phyloP scores from a whole-genome alignment of 371 early-diverging fungal species.

The Agmasoma carcini region DNA sequence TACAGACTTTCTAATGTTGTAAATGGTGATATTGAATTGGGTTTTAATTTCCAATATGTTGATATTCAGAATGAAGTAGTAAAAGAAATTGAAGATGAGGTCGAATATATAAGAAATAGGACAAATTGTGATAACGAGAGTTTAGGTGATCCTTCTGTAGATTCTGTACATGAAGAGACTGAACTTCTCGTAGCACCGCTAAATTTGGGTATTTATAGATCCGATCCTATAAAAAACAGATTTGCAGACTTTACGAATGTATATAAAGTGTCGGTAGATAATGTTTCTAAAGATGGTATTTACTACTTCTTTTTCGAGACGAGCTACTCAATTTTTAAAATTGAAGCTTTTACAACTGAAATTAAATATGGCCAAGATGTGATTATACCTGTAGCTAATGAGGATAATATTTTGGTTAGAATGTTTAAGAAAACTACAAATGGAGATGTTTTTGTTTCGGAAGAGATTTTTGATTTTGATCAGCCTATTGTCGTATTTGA shows the following conservation, averaged over 20 bases:
- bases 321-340: slow-evolving; percentile 13
- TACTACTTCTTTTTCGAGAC: slow-evolving; percentile 45
- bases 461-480: slow-evolving; percentile 19
- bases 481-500: slow-evolving; percentile 18
- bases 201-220: slow-evolving; percentile 17
- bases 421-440: slow-evolving; percentile 42
- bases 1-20: slow-evolving; percentile 38
- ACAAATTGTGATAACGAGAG: not conserved
- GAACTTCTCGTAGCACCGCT: not conserved
- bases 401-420: slow-evolving; percentile 18
- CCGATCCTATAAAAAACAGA: not conserved
- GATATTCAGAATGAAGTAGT: slow-evolving; percentile 19
- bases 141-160: not conserved
- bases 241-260: slow-evolving; percentile 32
- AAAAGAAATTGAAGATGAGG: slow-evolving; percentile 2
- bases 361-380: slow-evolving; percentile 17
- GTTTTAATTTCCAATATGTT: slow-evolving; percentile 36
- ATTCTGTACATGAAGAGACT: not conserved
- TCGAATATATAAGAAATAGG: not conserved
- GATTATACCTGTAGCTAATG: slow-evolving; percentile 30
- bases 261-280: slow-evolving; percentile 25
- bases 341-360: slow-evolving; percentile 39
- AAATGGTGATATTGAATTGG: slow-evolving; percentile 36
- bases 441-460: slow-evolving; percentile 42
- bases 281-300: slow-evolving; percentile 28